Evolutionary conservation across 108 stramenopile species (phyloP), one percentile per base, ranked within the genome.

Genomic region (Discostella stelligeroides): DNA sequence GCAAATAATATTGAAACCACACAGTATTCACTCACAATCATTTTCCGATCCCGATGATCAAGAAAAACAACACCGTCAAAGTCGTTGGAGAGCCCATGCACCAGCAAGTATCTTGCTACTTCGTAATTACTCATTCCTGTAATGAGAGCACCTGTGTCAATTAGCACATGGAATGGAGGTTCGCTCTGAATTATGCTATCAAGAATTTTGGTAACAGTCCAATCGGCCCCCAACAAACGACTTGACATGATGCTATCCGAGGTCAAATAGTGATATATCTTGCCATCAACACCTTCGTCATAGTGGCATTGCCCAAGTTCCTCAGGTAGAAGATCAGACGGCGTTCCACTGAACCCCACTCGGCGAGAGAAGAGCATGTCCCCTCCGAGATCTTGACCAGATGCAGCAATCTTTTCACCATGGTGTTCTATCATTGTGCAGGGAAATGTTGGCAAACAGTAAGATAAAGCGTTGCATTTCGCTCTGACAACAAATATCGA

Each of bases 301-400:
- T 95, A 99, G 50, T 95, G 86, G 62, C 98, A 99, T 59, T 90
- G 94, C 20, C 99, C 99, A 61, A 99, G 88, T 78, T 98, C 98
- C 68, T 96, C 96, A 20, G 99, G 99, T 24, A 99, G 83, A 18
- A 99, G 83, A 79, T 98, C 96, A 43, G 92, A 95, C 21, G 99
- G 99, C 10, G 99, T 99, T 28, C 99, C 99, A 69, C 92, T 94
- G 83, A 99, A 99, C 7, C 99, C 99, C 34, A 99, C 85, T 17
- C 97, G 75, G 28, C 89, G 80, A 30, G 85, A 88, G 72, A 99
- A 99, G 28, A 99, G 76, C 94, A 99, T 94, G 54, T 96, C 92
- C 13, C 97, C 97, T 24, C 99, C 99, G 39, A 99, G 86, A 60
- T 98, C 98, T 73, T 99, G 98, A 4, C 99, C 99, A 69, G 97